Conservation (phyloP, 495 filamentous ascomycete species). For the Hypoxylon subgilvum region DNA sequence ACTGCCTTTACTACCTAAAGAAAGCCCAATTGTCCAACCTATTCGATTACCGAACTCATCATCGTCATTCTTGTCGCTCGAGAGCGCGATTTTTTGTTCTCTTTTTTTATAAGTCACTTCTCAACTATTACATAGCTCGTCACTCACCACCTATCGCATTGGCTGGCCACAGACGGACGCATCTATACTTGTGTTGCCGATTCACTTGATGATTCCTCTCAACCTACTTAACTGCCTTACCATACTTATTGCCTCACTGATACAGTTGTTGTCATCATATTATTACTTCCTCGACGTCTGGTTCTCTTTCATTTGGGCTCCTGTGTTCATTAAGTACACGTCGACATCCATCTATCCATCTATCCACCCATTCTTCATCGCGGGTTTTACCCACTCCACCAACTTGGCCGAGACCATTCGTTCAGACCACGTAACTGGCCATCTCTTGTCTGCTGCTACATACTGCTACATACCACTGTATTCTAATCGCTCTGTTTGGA, state of each 20-base stretch:
- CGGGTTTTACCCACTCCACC: constrained; percentile 5
- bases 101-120: constrained; percentile 19
- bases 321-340: constrained; percentile 11
- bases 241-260: constrained; percentile 1
- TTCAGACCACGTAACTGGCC: constrained; percentile 14
- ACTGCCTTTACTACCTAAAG: background rate
- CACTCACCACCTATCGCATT: constrained; percentile 7
- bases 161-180: constrained; percentile 9
- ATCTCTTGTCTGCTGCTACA: background rate
- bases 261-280: constrained; percentile 1
- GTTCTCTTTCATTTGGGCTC: constrained; percentile 3
- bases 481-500: constrained; percentile 32
- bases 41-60: constrained; percentile 9
- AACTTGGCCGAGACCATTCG: constrained; percentile 23
- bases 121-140: constrained; percentile 5
- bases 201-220: constrained; percentile 10
- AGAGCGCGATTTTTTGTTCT: constrained; percentile 19
- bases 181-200: constrained; percentile 3
- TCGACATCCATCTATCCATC: constrained; percentile 11
- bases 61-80: background rate
- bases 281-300: too few species aligned
- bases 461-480: background rate
- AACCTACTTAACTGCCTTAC: background rate
- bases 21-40: constrained; percentile 12
- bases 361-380: background rate